Percentiles rank a stretch among this genome's conserved stretches.
Evolutionary conservation across 768 basidiomycete species (phyloP).

Genomic region (Rhizopogon vesiculosus): DNA sequence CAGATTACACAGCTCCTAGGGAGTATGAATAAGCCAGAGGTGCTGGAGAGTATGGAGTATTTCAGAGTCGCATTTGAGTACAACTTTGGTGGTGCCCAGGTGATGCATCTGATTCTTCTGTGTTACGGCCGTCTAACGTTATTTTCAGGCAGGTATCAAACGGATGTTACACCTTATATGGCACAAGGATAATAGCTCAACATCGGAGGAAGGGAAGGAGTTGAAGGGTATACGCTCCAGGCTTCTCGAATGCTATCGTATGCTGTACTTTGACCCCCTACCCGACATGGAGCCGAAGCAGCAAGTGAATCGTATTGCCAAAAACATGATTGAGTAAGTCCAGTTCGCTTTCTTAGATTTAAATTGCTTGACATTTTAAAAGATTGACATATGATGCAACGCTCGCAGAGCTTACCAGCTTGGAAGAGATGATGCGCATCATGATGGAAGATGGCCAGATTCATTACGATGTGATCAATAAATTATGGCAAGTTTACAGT

Average conservation of each 20-base stretch:
- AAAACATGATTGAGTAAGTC: conserved; percentile 93
- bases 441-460: conserved; percentile 91
- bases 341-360: background rate
- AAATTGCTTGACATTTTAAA: background rate
- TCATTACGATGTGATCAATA: conserved; percentile 78
- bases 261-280: conserved; percentile 83
- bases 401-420: conserved; percentile 88
- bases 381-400: conserved; percentile 92
- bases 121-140: conserved; percentile 2
- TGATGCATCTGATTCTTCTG: conserved; percentile 22
- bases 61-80: conserved; percentile 82
- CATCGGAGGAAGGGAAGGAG: conserved; percentile 75
- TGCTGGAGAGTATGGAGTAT: conserved; percentile 84
- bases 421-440: conserved; percentile 95
- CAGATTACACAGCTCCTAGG: conserved; percentile 75
- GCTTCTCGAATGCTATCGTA: conserved; percentile 84
- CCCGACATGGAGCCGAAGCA: conserved; percentile 73
- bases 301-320: conserved; percentile 88
- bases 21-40: conserved; percentile 80
- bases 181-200: conserved; percentile 85
- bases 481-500: conserved; percentile 98
- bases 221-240: conserved; percentile 84
- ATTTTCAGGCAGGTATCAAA: conserved; percentile 73
- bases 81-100: conserved; percentile 73
- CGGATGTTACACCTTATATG: conserved; percentile 97